Conservation (phyloP, 164 flowering plant species). For the Piper longum region DNA sequence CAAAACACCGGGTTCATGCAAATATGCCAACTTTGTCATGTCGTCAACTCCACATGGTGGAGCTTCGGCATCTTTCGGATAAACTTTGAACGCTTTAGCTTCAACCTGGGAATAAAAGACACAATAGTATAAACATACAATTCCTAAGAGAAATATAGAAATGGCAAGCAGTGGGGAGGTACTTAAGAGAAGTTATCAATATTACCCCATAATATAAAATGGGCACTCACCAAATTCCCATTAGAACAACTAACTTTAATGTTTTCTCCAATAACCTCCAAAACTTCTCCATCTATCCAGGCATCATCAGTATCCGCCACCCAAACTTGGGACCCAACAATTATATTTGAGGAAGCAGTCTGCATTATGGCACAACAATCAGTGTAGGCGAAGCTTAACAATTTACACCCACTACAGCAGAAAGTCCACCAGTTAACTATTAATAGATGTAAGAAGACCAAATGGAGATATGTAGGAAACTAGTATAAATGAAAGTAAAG, state of each 20-base stretch:
- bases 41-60: slow-evolving; percentile 97
- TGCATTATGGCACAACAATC: slow-evolving; percentile 9
- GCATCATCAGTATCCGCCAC: slow-evolving; percentile 68
- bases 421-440: too few relatives aligned
- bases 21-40: slow-evolving; percentile 95
- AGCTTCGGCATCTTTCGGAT: slow-evolving; percentile 86
- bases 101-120: slow-evolving; percentile 43
- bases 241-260: slow-evolving; percentile 39
- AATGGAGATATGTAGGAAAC: background rate
- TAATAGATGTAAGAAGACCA: background rate
- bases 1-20: slow-evolving; percentile 97
- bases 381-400: background rate
- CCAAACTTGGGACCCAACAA: slow-evolving; percentile 74
- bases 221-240: slow-evolving; percentile 41
- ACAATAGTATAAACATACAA: background rate
- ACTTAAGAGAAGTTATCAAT: too few relatives aligned
- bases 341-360: slow-evolving; percentile 31
- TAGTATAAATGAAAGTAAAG: too few relatives aligned
- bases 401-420: background rate
- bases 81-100: slow-evolving; percentile 47
- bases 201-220: background rate
- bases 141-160: background rate
- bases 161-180: background rate
- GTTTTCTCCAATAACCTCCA: slow-evolving; percentile 46
- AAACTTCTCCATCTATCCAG: slow-evolving; percentile 83